Evolutionary conservation across 306 rosid species (phyloP).

Genomic region (Cucurbita ficifolia): DNA sequence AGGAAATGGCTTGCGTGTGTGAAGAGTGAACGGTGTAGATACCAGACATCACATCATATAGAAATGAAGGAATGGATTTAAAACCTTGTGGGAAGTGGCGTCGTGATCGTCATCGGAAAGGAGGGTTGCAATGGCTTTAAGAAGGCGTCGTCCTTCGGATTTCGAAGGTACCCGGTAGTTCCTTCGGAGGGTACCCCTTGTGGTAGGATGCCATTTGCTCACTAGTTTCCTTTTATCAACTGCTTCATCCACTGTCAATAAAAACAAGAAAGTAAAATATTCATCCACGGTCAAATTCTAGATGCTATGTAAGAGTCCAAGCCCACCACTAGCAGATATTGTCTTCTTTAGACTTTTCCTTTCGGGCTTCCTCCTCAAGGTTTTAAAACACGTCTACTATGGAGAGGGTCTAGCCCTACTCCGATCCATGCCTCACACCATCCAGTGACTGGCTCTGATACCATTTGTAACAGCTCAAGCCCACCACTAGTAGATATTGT

Average conservation of each 20-base stretch:
- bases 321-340: too few relatives aligned
- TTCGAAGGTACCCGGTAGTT: slow-evolving; percentile 77
- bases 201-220: slow-evolving; percentile 98
- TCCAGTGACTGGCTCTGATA: too few relatives aligned
- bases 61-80: neutral
- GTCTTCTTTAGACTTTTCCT: too few relatives aligned
- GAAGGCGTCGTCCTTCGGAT: slow-evolving; percentile 62
- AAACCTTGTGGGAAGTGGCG: slow-evolving; percentile 92
- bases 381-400: too few relatives aligned
- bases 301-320: neutral
- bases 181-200: slow-evolving; percentile 87
- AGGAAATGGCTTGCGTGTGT: neutral
- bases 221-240: slow-evolving; percentile 40
- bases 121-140: slow-evolving; percentile 73
- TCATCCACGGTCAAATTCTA: neutral
- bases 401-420: too few relatives aligned
- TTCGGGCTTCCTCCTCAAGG: too few relatives aligned
- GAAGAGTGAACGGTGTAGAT: neutral
- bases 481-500: too few relatives aligned
- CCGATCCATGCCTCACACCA: too few relatives aligned
- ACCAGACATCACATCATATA: neutral
- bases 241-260: slow-evolving; percentile 29
- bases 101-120: slow-evolving; percentile 84
- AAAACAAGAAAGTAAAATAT: neutral
- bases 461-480: too few relatives aligned